Percentiles rank a stretch among this genome's conserved stretches.
These are phyloP conservation scores for Camellia lanceoleosa DNA, from an alignment of 148 eudicot genomes.

Conservation along the genomic window DNA sequence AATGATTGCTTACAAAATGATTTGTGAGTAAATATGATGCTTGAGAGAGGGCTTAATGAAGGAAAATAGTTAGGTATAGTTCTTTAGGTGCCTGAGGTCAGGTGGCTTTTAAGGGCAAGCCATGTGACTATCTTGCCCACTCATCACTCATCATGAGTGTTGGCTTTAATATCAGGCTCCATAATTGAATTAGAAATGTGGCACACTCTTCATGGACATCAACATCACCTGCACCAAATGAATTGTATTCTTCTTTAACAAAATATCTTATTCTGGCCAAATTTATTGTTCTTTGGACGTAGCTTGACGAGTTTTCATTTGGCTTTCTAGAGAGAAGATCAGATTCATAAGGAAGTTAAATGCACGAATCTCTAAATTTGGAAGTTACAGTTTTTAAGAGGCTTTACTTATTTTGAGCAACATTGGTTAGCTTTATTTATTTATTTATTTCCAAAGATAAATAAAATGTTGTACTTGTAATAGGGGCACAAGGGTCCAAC, in stretches of 20 bases:
- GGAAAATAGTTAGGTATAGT: neutral
- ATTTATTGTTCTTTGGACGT: neutral
- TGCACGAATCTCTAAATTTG: neutral
- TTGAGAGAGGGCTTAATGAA: neutral
- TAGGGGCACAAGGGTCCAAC: too few relatives aligned
- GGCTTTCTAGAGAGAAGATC: neutral
- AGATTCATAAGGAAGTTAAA: too few relatives aligned
- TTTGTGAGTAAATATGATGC: neutral
- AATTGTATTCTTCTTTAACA: neutral
- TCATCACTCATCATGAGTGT: neutral
- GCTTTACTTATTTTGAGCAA: neutral
- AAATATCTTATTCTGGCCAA: neutral
- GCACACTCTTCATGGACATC: neutral
- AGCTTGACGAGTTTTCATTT: slow-evolving; percentile 3
- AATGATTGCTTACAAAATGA: neutral
- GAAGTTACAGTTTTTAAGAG: neutral
- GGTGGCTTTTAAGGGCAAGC: neutral
- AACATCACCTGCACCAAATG: neutral
- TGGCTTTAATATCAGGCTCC: neutral
- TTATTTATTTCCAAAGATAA: too few relatives aligned
- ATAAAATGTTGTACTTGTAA: too few relatives aligned
- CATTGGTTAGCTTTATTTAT: neutral
- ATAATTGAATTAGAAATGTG: neutral
- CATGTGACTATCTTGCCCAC: neutral
- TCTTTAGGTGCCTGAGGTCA: neutral